Evolutionary conservation across 345 rosid species (phyloP), one percentile per base, ranked within the genome.

Genomic region (Mallotus nudiflorus): DNA sequence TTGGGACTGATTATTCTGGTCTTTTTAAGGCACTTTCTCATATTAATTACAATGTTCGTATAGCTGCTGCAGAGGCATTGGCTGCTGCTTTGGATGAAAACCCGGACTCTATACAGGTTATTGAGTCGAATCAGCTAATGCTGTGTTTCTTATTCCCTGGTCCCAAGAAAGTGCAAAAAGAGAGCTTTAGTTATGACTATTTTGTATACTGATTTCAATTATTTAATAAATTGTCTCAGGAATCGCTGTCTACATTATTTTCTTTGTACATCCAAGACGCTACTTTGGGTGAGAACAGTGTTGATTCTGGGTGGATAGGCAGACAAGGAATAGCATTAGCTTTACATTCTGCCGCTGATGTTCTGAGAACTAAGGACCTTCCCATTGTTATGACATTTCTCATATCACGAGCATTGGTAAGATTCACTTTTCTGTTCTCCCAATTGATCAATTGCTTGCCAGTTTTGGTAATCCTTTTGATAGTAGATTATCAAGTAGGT

Each of bases 341-440:
- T 69, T 84, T 95, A 72, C 87, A 84, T 84, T 89, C 97, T 75
- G 85, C 89, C 9, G 99, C 99, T 44, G 99, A 95, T 80, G 92
- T 92, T 66, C 74, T 95, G 73, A 85, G 96, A 80, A 86, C 96
- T 28, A 95, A 92, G 72, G 97, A 95, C 71, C 99, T 95, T 74
- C 99, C 97, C 71, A 89, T 91, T 75, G 92, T 95, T 68, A 89
- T 95, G 97, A 92, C 97, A 50, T 95, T 95, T 74, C 84, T 95
- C 71, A 92, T 92, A 81, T 95, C 99, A 37, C 89, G 97, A 49
- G 99, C 99, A 52, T 78, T 95, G 88, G 99, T 95, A 77, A 74
- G 78, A 68, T 58, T 69, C 72, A 12, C 53, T 69, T 65, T 71
- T 12, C 55, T 40, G 27, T 67, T 67, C 27, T 62, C 4, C 15